These are phyloP conservation scores for Eucalyptus sp. DNA, from an alignment of 345 rosid species.

Conservation along the genomic window DNA sequence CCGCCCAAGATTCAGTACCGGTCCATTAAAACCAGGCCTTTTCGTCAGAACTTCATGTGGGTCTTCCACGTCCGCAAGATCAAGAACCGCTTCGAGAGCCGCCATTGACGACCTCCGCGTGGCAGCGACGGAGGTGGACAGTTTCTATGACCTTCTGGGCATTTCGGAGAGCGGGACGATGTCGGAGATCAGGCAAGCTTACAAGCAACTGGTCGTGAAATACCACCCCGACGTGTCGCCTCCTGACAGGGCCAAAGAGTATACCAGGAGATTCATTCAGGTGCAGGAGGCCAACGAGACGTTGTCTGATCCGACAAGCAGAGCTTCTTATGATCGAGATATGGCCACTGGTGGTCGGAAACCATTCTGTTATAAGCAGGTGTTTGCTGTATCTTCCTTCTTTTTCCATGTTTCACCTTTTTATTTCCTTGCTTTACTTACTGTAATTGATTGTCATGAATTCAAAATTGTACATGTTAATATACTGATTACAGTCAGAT, in stretches of 20 bases:
- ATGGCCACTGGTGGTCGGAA: not conserved
- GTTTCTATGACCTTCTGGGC: conserved; percentile 9
- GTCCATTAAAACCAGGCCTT: not conserved
- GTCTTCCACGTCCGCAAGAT: not conserved
- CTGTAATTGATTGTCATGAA: not conserved
- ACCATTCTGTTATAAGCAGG: not conserved
- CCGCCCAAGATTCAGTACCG: not conserved
- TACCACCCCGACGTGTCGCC: conserved; percentile 15
- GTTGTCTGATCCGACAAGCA: conserved; percentile 1
- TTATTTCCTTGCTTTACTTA: not conserved
- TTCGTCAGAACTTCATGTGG: not conserved
- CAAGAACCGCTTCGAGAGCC: not conserved
- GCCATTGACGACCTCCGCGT: not conserved
- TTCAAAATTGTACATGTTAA: not conserved
- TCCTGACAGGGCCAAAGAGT: not conserved
- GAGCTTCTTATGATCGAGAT: conserved; percentile 3
- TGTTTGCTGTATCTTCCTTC: not conserved
- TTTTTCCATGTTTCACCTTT: not conserved
- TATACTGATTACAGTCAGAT: not conserved
- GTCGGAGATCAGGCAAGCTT: conserved; percentile 11
- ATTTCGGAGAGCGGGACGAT: not conserved
- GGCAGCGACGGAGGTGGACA: not conserved
- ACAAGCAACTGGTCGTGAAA: conserved; percentile 7
- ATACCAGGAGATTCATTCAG: conserved; percentile 3
- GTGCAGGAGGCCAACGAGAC: conserved; percentile 14